These are phyloP conservation scores for Amanita thiersii DNA, from an alignment of 768 basidiomycete species.

Conservation along the genomic window DNA sequence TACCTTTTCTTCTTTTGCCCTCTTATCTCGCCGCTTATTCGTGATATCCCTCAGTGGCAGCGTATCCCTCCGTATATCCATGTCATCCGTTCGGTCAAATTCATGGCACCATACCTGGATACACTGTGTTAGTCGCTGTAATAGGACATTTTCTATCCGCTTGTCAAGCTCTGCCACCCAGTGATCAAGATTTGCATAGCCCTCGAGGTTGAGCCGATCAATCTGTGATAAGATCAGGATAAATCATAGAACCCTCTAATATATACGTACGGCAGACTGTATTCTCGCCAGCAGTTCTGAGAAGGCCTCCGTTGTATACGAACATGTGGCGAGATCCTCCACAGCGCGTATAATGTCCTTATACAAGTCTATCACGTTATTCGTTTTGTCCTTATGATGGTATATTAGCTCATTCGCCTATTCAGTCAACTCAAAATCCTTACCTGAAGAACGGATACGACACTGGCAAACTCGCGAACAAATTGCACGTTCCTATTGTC, in stretches of 20 bases:
- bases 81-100: constrained; percentile 73
- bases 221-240: constrained; percentile 39
- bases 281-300: constrained; percentile 67
- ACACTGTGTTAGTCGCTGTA: constrained; percentile 66
- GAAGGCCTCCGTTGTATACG: constrained; percentile 81
- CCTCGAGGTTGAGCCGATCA: constrained; percentile 91
- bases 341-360: constrained; percentile 78
- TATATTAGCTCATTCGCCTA: constrained; percentile 4
- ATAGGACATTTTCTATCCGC: constrained; percentile 74
- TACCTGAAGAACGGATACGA: constrained; percentile 87
- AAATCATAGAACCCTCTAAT: neutral
- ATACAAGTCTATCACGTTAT: constrained; percentile 86
- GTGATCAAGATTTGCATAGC: constrained; percentile 87
- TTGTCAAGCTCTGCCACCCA: constrained; percentile 84
- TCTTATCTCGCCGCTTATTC: constrained; percentile 68
- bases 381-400: constrained; percentile 75
- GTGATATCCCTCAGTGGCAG: constrained; percentile 42
- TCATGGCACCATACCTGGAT: constrained; percentile 85
- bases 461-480: constrained; percentile 90
- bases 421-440: constrained; percentile 3
- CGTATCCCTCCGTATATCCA: constrained; percentile 47
- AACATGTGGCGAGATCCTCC: constrained; percentile 82
- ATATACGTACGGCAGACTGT: constrained; percentile 69
- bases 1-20: constrained; percentile 75
- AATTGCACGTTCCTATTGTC: constrained; percentile 91